These are phyloP conservation scores for Fusarium guadeloupense DNA, from an alignment of 2,329 filamentous ascomycete species.

Conservation along the genomic window DNA sequence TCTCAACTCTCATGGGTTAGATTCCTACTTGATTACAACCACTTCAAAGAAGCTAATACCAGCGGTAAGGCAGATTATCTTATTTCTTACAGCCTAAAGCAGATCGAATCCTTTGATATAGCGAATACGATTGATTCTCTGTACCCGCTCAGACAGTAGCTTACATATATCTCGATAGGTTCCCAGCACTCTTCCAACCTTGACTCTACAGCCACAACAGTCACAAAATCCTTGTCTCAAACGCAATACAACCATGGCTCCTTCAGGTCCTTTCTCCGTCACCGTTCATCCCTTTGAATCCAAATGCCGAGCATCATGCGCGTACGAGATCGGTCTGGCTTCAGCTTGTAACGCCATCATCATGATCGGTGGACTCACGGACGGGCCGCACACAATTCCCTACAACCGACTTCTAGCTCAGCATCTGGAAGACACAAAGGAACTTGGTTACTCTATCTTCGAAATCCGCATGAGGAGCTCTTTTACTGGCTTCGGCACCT, in stretches of 20 bases:
- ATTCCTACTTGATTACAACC: background rate
- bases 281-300: constrained; percentile 58
- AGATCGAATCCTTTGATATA: background rate
- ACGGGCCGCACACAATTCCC: constrained; percentile 72
- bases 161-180: constrained; percentile 23
- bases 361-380: constrained; percentile 75
- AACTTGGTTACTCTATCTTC: constrained; percentile 62
- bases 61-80: background rate
- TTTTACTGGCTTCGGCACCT: constrained; percentile 62
- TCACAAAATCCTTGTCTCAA: background rate
- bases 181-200: background rate
- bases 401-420: constrained; percentile 62
- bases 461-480: constrained; percentile 66
- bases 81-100: background rate
- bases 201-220: background rate
- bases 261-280: constrained; percentile 51
- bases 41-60: background rate
- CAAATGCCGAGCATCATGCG: constrained; percentile 51
- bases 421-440: constrained; percentile 50
- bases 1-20: background rate
- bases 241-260: constrained; percentile 36
- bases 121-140: background rate
- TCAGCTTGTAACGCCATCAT: constrained; percentile 67
- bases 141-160: background rate
- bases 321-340: constrained; percentile 57